Conservation (phyloP, 148 eudicot genomes). For the Heliamphora exappendiculata region DNA sequence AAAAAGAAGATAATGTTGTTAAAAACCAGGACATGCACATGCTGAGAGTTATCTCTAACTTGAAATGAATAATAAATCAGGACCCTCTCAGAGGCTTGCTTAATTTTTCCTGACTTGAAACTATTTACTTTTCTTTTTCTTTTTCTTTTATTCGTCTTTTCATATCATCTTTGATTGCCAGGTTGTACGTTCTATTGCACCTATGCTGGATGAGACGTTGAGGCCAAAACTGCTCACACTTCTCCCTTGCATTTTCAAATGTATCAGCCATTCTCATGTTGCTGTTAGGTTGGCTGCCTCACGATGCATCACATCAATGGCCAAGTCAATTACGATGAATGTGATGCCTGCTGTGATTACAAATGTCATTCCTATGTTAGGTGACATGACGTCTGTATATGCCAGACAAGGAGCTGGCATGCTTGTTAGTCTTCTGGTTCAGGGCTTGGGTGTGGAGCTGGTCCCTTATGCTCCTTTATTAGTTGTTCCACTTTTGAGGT, state of each 20-base stretch:
- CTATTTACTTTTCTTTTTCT: too few relatives aligned
- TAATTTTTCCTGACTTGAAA: not conserved
- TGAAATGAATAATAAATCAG: not conserved
- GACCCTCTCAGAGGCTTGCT: not conserved
- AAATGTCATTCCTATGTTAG: slow-evolving; percentile 87
- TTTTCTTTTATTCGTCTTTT: not conserved
- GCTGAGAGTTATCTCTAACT: not conserved
- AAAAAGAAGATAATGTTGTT: too few relatives aligned
- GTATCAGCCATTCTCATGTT: slow-evolving; percentile 84
- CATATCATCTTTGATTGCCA: slow-evolving; percentile 17
- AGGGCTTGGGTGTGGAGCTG: slow-evolving; percentile 80
- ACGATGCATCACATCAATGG: slow-evolving; percentile 89
- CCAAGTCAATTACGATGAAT: slow-evolving; percentile 68
- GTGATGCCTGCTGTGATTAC: slow-evolving; percentile 84
- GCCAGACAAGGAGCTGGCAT: slow-evolving; percentile 99
- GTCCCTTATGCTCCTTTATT: slow-evolving; percentile 88
- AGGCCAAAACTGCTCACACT: slow-evolving; percentile 72
- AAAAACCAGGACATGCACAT: not conserved
- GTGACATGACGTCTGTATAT: slow-evolving; percentile 71
- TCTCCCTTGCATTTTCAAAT: slow-evolving; percentile 88
- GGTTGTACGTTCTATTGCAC: slow-evolving; percentile 85
- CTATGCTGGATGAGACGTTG: slow-evolving; percentile 60
- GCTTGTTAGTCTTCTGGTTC: slow-evolving; percentile 89
- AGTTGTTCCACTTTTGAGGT: slow-evolving; percentile 95
- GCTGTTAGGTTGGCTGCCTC: slow-evolving; percentile 96